These are phyloP conservation scores for Sugiyamaella neomexicana DNA, from an alignment of 1,139 yeast genomes.

Conservation along the genomic window DNA sequence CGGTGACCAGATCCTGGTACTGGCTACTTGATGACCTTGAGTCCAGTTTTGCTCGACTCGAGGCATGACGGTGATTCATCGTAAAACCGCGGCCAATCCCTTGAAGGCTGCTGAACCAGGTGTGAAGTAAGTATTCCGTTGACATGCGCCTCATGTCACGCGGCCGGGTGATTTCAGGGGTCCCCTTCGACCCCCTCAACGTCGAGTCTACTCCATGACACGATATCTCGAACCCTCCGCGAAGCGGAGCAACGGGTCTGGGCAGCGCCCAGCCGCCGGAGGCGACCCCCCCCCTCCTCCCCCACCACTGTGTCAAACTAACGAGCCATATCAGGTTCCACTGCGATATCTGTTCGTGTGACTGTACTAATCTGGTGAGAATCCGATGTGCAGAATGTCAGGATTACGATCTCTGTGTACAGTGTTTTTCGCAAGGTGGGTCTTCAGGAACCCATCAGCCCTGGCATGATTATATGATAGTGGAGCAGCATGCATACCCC, in stretches of 20 bases:
- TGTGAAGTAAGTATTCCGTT: slow-evolving; percentile 38
- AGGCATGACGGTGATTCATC: slow-evolving; percentile 42
- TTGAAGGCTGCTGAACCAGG: slow-evolving; percentile 42
- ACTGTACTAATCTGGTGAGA: slow-evolving; percentile 88
- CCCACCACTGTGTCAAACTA: background rate
- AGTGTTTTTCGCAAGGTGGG: slow-evolving; percentile 87
- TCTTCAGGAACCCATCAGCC: slow-evolving; percentile 87
- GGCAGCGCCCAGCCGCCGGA: slow-evolving; percentile 7
- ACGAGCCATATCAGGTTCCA: slow-evolving; percentile 50
- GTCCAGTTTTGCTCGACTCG: background rate
- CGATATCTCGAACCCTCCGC: too few relatives aligned
- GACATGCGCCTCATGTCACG: background rate
- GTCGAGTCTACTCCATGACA: too few relatives aligned
- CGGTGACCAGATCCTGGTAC: background rate
- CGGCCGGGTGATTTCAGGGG: background rate
- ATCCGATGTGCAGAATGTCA: slow-evolving; percentile 88
- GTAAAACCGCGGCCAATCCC: slow-evolving; percentile 38
- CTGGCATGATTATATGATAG: slow-evolving; percentile 86
- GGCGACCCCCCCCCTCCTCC: background rate
- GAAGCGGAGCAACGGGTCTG: background rate
- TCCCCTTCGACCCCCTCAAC: too few relatives aligned
- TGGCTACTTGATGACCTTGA: background rate
- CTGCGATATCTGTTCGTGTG: slow-evolving; percentile 94
- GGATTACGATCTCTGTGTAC: slow-evolving; percentile 94
- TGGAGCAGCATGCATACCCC: slow-evolving; percentile 94